phyloP scores from a whole-genome alignment of 306 rosid species.

The Gleditsia sinensis region DNA sequence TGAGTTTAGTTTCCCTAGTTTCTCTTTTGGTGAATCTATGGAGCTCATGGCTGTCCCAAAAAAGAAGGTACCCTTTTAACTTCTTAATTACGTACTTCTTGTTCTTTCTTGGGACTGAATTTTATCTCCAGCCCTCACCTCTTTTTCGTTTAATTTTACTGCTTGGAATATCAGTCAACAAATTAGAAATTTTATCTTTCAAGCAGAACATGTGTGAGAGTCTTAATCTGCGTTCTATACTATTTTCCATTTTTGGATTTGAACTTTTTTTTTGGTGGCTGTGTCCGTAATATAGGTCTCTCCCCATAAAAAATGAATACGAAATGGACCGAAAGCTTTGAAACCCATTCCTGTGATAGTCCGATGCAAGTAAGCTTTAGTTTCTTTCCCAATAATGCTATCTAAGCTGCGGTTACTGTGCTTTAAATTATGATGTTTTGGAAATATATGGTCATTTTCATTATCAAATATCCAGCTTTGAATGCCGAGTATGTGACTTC shows the following conservation, averaged over 20 bases:
- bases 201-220: neutral
- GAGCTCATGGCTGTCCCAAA: constrained; percentile 94
- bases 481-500: neutral
- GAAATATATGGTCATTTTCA: neutral
- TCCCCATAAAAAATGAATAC: constrained; percentile 63
- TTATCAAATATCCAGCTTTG: neutral
- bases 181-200: neutral
- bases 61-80: constrained; percentile 43
- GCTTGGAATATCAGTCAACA: neutral
- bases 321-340: constrained; percentile 86
- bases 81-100: constrained; percentile 1
- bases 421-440: neutral
- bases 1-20: constrained; percentile 55
- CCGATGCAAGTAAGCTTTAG: constrained; percentile 67
- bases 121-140: neutral
- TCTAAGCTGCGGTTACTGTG: constrained; percentile 3
- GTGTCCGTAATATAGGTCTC: constrained; percentile 47
- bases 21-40: constrained; percentile 63
- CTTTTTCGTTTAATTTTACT: neutral
- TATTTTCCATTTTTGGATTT: constrained; percentile 4
- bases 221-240: constrained; percentile 4
- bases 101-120: constrained; percentile 7
- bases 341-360: constrained; percentile 78
- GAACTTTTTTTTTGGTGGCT: neutral
- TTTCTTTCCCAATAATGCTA: constrained; percentile 10